Evolutionary conservation across 345 rosid species (phyloP), one percentile per base, ranked within the genome.

Genomic region (Viola odorata): DNA sequence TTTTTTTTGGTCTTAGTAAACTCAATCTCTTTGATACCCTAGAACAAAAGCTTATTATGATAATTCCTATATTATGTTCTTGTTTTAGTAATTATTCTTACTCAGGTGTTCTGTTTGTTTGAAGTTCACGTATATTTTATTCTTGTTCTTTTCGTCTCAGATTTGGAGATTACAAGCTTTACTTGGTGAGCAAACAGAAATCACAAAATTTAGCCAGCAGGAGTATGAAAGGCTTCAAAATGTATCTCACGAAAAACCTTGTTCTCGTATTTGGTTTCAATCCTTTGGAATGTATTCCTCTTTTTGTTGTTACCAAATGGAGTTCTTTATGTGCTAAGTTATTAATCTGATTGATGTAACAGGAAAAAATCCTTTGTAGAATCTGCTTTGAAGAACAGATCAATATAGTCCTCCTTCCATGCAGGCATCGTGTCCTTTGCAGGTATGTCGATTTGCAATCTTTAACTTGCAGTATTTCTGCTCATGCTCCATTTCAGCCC

Each of bases 351-450:
- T 72, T 57, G 45, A 56, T 70, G 64, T 71, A 45, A 45, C 87
- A 91, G 98, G 98, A 87, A 62, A 91, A 81, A 76, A 87, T 89
- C 52, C 85, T 91, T 5, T 89, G 95, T 58, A 76, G 92, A 82
- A 72, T 89, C 65, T 91, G 96, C 82, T 91, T 89, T 13, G 95
- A 86, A 79, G 95, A 83, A 58, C 91, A 91, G 11, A 91, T 91
- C 57, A 76, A 80, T 12, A 55, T 80, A 16, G 92, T 91, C 65
- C 74, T 85, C 55, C 91, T 91, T 57, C 96, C 96, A 6, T 89
- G 96, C 76, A 77, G 92, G 71, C 98, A 91, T 78, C 91, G 81
- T 40, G 79, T 73, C 71, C 88, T 86, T 51, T 91, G 96, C 85
- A 81, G 98, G 96, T 88, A 80, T 15, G 44, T 55, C 12, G 37